Evolutionary conservation across 345 rosid species (phyloP).

Genomic region (Populus pruinosa): DNA sequence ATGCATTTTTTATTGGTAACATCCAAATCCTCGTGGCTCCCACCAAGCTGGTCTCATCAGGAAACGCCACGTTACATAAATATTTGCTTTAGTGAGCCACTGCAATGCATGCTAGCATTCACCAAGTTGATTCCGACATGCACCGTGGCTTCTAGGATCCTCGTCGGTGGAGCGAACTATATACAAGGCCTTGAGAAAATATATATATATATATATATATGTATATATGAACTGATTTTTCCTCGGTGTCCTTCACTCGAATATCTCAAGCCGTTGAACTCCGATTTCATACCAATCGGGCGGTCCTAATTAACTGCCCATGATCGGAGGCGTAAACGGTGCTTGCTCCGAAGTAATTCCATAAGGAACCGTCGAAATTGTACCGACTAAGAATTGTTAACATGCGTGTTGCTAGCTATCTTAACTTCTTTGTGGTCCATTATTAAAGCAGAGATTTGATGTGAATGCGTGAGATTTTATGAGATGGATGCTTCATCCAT

Average conservation of each 20-base stretch:
- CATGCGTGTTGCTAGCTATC: not conserved
- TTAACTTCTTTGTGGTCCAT: conserved; percentile 17
- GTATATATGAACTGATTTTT: not conserved
- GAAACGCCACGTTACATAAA: conserved; percentile 26
- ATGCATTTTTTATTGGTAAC: conserved; percentile 6
- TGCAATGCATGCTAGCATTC: not conserved
- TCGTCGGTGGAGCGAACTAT: conserved; percentile 7
- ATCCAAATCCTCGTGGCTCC: conserved; percentile 36
- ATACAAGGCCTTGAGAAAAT: not conserved
- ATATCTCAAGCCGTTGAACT: not conserved
- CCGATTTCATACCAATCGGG: not conserved
- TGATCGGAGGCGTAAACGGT: not conserved
- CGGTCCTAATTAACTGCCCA: not conserved
- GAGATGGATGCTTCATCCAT: not conserved
- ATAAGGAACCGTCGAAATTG: conserved; percentile 6
- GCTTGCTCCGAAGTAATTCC: not conserved
- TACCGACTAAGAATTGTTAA: conserved; percentile 1
- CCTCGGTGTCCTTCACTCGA: not conserved
- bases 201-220: not conserved
- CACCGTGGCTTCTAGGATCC: conserved; percentile 35
- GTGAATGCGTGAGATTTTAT: not conserved
- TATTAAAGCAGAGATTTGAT: not conserved
- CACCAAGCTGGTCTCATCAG: conserved; percentile 23
- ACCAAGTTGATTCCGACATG: conserved; percentile 22
- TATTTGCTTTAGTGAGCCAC: not conserved